Evolutionary conservation across 1,139 yeast genomes (phyloP).

Genomic region (Suhomyces terraborum): DNA sequence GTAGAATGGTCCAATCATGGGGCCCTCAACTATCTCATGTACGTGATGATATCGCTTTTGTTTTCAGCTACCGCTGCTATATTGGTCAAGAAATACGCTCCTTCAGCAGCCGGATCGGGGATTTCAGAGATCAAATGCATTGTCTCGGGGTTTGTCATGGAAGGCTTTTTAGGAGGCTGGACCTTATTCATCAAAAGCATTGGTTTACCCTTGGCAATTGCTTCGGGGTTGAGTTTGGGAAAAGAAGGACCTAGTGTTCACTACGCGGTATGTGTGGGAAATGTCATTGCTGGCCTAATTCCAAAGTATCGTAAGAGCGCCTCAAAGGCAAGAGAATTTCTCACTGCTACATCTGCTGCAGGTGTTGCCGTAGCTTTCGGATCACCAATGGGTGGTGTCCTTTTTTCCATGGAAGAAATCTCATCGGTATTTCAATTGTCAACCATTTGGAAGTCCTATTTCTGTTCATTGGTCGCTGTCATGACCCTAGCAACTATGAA

Average conservation of each 20-base stretch:
- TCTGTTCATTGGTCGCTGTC: slow-evolving; percentile 87
- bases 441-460: slow-evolving; percentile 89
- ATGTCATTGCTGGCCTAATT: slow-evolving; percentile 59
- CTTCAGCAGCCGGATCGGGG: slow-evolving; percentile 95
- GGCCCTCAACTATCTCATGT: slow-evolving; percentile 56
- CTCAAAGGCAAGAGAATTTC: slow-evolving; percentile 54
- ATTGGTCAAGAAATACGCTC: slow-evolving; percentile 72
- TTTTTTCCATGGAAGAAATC: slow-evolving; percentile 74
- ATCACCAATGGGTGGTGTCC: slow-evolving; percentile 72
- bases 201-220: slow-evolving; percentile 83
- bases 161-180: slow-evolving; percentile 72
- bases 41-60: slow-evolving; percentile 56
- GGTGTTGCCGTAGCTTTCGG: slow-evolving; percentile 79
- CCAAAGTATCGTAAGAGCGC: slow-evolving; percentile 47
- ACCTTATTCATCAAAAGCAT: slow-evolving; percentile 76
- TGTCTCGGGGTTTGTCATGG: slow-evolving; percentile 84
- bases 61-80: slow-evolving; percentile 69
- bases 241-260: slow-evolving; percentile 89
- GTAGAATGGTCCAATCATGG: slow-evolving; percentile 50
- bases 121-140: slow-evolving; percentile 96
- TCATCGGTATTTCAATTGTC: slow-evolving; percentile 69
- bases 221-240: slow-evolving; percentile 79
- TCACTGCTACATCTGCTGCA: slow-evolving; percentile 65
- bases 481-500: slow-evolving; percentile 73
- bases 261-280: slow-evolving; percentile 82